Percentiles rank a stretch among this genome's conserved stretches.
phyloP scores from a whole-genome alignment of 139 green algal species.

The Nannochloris sp. region DNA sequence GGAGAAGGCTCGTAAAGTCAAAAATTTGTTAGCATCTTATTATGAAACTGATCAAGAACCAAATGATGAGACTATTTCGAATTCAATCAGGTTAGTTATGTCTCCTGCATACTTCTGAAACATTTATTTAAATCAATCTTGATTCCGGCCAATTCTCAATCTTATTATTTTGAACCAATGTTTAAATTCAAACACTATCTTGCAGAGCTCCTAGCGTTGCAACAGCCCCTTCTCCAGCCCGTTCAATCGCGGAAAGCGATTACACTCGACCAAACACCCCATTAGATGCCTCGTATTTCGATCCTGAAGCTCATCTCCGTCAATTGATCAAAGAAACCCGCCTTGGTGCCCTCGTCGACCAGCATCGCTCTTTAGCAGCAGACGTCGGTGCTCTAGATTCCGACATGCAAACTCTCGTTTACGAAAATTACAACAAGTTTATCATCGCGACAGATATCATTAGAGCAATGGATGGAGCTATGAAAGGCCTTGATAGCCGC shows the following conservation, averaged over 20 bases:
- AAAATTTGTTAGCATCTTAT: slow-evolving; percentile 60
- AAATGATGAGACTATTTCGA: background rate
- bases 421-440: slow-evolving; percentile 99
- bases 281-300: slow-evolving; percentile 17
- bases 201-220: slow-evolving; percentile 44
- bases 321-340: slow-evolving; percentile 21
- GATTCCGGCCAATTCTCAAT: too few relatives aligned
- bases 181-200: background rate
- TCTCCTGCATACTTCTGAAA: too few relatives aligned
- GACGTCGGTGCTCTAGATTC: slow-evolving; percentile 89
- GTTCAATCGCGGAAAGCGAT: background rate
- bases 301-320: slow-evolving; percentile 14
- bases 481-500: slow-evolving; percentile 56
- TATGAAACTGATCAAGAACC: slow-evolving; percentile 43
- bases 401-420: slow-evolving; percentile 96
- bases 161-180: too few relatives aligned
- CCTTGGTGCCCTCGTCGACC: slow-evolving; percentile 19
- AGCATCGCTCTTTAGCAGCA: slow-evolving; percentile 68
- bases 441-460: slow-evolving; percentile 96
- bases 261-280: background rate
- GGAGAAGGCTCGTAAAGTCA: slow-evolving; percentile 36
- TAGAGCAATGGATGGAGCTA: slow-evolving; percentile 49
- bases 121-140: too few relatives aligned
- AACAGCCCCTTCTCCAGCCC: slow-evolving; percentile 27
- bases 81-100: too few relatives aligned